A percentile compares a stretch with the other conserved stretches of the same genome.
These are phyloP conservation scores for Purshia tridentata DNA, from an alignment of 306 rosid species.

Conservation along the genomic window DNA sequence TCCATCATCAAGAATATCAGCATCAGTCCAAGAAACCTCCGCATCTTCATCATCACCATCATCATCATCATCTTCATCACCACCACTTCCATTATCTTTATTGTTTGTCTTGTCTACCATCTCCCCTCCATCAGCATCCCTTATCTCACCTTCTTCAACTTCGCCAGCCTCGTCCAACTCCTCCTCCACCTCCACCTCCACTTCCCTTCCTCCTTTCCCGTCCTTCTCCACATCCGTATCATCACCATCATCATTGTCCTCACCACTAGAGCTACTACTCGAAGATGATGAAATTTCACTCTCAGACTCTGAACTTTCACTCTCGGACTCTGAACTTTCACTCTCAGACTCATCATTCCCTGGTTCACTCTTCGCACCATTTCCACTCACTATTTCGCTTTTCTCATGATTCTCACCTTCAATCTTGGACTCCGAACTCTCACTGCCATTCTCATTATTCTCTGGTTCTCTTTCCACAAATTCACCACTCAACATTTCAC, in stretches of 20 bases:
- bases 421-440: not conserved
- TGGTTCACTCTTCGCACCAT: not conserved
- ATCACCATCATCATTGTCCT: conserved; percentile 20
- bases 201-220: conserved; percentile 14
- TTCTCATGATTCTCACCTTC: not conserved
- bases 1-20: conserved; percentile 8
- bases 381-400: not conserved
- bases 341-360: not conserved
- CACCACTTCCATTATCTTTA: conserved; percentile 6
- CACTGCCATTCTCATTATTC: conserved; percentile 1
- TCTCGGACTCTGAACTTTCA: not conserved
- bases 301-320: conserved; percentile 7
- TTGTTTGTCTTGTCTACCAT: not conserved
- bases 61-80: not conserved
- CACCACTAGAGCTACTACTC: conserved; percentile 23
- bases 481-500: conserved; percentile 10
- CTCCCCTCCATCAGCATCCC: conserved; percentile 39
- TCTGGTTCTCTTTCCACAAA: conserved; percentile 17
- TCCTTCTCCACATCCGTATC: conserved; percentile 16
- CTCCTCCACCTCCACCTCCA: conserved; percentile 11
- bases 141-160: conserved; percentile 76
- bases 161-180: conserved; percentile 23
- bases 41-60: conserved; percentile 21
- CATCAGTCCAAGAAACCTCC: conserved; percentile 27
- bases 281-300: conserved; percentile 40